A percentile compares a stretch with the other conserved stretches of the same genome.
Evolutionary conservation across 441 rosid genomes (phyloP).

Genomic region (Gossypium gossypioides): DNA sequence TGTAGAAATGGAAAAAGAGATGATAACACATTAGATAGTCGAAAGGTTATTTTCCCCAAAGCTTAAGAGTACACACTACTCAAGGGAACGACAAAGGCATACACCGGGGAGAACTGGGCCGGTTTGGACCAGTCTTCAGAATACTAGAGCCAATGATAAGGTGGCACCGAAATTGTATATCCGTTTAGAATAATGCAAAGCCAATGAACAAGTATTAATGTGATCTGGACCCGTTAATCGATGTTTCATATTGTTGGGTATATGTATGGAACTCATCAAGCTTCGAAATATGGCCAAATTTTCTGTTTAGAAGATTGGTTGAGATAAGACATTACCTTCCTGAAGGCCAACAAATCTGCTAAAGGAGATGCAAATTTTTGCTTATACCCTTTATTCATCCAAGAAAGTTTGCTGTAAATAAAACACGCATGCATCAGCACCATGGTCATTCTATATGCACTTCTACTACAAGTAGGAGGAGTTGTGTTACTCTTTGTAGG

Average conservation of each 20-base stretch:
- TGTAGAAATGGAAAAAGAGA: not conserved
- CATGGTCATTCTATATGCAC: not conserved
- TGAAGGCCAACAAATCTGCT: constrained; percentile 85
- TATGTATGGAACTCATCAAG: not conserved
- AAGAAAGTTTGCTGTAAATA: constrained; percentile 59
- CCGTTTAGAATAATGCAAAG: not conserved
- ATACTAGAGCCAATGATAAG: not conserved
- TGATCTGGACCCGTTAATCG: not conserved
- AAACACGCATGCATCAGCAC: constrained; percentile 5
- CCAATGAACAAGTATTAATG: not conserved
- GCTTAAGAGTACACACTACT: not conserved
- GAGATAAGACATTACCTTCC: constrained; percentile 49
- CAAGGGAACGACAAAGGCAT: too few relatives aligned
- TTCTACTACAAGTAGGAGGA: not conserved
- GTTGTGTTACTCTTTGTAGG: constrained; percentile 40
- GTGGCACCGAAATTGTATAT: not conserved
- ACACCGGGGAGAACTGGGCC: not conserved
- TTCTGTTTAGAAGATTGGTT: not conserved
- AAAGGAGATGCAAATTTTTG: constrained; percentile 70
- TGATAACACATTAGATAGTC: not conserved
- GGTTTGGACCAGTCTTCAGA: not conserved
- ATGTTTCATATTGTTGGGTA: constrained; percentile 3
- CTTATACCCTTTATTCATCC: constrained; percentile 82
- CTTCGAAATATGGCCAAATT: not conserved
- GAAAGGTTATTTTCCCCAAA: not conserved